These are phyloP conservation scores for Athelia psychrophila DNA, from an alignment of 1,284 basidiomycete species.

Conservation along the genomic window DNA sequence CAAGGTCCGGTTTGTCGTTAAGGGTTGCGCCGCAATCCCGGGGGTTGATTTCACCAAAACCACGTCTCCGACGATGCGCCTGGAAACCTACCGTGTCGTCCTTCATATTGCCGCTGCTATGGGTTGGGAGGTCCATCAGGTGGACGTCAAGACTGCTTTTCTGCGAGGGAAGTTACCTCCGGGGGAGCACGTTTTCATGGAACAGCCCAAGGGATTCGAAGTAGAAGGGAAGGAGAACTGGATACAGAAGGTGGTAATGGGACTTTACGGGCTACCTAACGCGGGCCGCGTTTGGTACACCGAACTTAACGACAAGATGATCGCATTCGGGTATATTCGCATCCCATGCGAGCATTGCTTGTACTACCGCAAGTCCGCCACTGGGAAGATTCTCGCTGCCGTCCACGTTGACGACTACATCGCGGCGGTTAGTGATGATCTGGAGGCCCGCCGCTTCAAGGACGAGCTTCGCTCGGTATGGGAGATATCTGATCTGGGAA, in stretches of 20 bases:
- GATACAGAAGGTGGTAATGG: slow-evolving; percentile 30
- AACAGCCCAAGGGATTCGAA: slow-evolving; percentile 33
- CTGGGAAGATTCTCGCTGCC: slow-evolving; percentile 23
- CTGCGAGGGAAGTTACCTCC: slow-evolving; percentile 34
- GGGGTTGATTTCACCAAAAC: slow-evolving; percentile 40
- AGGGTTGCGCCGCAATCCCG: slow-evolving; percentile 36
- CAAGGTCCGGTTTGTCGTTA: slow-evolving; percentile 34
- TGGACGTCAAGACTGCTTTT: slow-evolving; percentile 47
- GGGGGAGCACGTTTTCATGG: slow-evolving; percentile 36
- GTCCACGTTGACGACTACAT: slow-evolving; percentile 36
- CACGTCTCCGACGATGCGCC: slow-evolving; percentile 36
- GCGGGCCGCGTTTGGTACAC: slow-evolving; percentile 33
- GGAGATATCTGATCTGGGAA: slow-evolving; percentile 31
- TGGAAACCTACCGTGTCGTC: slow-evolving; percentile 32
- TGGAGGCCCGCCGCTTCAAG: slow-evolving; percentile 23
- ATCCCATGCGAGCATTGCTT: slow-evolving; percentile 30
- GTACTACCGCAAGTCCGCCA: slow-evolving; percentile 16
- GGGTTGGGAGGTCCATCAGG: slow-evolving; percentile 35
- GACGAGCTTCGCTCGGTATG: slow-evolving; percentile 21
- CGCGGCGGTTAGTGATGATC: slow-evolving; percentile 14
- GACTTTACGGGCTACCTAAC: slow-evolving; percentile 42
- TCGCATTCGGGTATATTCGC: slow-evolving; percentile 18
- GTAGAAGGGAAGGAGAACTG: slow-evolving; percentile 20
- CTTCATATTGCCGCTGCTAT: slow-evolving; percentile 31
- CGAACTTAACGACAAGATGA: slow-evolving; percentile 29